Base-by-base conservation (phyloP, 805 yeast species). In the Nakazawaea wickerhamii region DNA sequence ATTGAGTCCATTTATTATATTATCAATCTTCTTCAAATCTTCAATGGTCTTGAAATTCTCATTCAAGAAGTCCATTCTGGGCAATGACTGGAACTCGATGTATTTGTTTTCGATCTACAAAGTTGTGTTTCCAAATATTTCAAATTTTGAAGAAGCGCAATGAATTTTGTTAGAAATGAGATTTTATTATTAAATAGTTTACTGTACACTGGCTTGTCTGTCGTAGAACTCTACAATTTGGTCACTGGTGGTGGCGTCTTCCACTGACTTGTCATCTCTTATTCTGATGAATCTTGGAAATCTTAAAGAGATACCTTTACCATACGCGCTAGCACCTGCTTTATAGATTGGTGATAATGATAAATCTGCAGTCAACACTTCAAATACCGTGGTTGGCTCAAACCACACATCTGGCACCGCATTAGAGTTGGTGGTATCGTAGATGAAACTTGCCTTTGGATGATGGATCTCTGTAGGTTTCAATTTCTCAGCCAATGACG, bases 351-450 rank as follows among this genome's bases (percentile, higher is more conserved):
- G 98, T 40, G 95, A 83, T 44, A 88, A 70, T 0, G 95, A 84
- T 40, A 90, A 70, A 62, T 90, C 97, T 0, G 98, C 98, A 1
- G 95, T 85, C 45, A 86, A 67, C 1, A 90, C 95, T 62, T 90
- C 98, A 67, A 93, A 88, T 5, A 90, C 71, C 20, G 70, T 61
- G 0, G 82, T 71, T 6, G 98, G 96, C 55, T 90, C 95, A 55
- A 90, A 84, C 97, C 97, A 90, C 6, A 90, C 88, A 57, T 90
- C 96, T 0, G 98, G 97, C 36, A 68, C 72, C 4, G 90, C 86
- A 51, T 76, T 77, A 1, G 84, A 62, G 43, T 73, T 71, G 13
- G 60, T 65, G 2, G 70, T 61, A 55, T 84, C 93, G 57, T 75
- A 87, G 1, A 81, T 70, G 48, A 75, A 77, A 43, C 80, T 84